phyloP scores from a whole-genome alignment of 495 filamentous ascomycete species.

The Parmelia sp. region DNA sequence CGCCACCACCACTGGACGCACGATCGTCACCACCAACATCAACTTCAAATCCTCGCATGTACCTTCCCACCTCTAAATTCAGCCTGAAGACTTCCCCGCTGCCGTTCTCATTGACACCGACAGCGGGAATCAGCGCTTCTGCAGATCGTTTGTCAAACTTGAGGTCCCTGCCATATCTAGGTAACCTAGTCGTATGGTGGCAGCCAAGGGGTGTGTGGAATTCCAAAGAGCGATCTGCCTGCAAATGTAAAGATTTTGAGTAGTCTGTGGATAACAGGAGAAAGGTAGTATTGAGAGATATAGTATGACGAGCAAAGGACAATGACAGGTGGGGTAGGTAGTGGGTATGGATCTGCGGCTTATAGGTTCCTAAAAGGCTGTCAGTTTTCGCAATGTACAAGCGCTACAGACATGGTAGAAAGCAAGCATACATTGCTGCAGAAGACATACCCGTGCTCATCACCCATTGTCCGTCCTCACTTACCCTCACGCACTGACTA shows the following conservation, averaged over 20 bases:
- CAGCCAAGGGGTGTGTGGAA: constrained; percentile 89
- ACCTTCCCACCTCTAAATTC: constrained; percentile 84
- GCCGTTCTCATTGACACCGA: constrained; percentile 78
- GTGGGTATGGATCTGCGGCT: constrained; percentile 95
- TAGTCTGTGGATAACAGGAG: constrained; percentile 88
- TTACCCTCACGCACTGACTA: constrained; percentile 83
- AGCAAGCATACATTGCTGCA: constrained; percentile 1
- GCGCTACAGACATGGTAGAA: neutral
- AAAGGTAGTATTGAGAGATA: constrained; percentile 90
- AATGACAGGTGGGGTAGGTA: constrained; percentile 88
- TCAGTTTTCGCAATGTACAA: constrained; percentile 4
- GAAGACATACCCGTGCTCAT: constrained; percentile 78
- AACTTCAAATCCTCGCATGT: constrained; percentile 72
- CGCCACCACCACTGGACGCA: constrained; percentile 52
- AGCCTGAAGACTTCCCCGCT: constrained; percentile 86
- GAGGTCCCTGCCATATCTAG: constrained; percentile 86
- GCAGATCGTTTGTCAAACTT: constrained; percentile 78
- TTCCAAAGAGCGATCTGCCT: constrained; percentile 83
- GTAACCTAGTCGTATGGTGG: constrained; percentile 80
- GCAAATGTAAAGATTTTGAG: constrained; percentile 88
- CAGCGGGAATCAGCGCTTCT: constrained; percentile 79
- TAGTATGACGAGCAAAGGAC: constrained; percentile 87
- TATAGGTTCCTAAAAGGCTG: constrained; percentile 60
- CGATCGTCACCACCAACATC: constrained; percentile 81
- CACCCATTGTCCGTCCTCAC: constrained; percentile 96